These are phyloP conservation scores for Calonectria leucothoes DNA, from an alignment of 2,329 filamentous ascomycete species.

Conservation along the genomic window DNA sequence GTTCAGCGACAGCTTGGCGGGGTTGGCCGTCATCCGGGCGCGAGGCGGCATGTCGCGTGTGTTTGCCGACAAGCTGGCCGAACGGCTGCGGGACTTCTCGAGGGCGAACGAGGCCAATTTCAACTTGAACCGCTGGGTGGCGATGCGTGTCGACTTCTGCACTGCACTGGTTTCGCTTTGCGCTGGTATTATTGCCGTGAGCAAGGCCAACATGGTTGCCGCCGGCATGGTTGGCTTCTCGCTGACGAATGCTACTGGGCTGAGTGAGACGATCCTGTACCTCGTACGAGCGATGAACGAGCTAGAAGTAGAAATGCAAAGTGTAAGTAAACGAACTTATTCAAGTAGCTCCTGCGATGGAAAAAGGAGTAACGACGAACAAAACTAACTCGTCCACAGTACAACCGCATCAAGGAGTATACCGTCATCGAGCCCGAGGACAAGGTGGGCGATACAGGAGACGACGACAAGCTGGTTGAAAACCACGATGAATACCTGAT, in stretches of 20 bases:
- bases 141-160: conserved; percentile 64
- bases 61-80: conserved; percentile 61
- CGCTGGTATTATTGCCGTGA: conserved; percentile 64
- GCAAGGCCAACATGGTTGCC: conserved; percentile 56
- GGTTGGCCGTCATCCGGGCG: conserved; percentile 63
- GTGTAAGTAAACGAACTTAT: conserved; percentile 48
- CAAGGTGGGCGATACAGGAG: conserved; percentile 51
- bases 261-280: conserved; percentile 63
- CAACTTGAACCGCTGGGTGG: conserved; percentile 69
- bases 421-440: conserved; percentile 55
- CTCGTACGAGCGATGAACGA: conserved; percentile 66
- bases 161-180: conserved; percentile 63
- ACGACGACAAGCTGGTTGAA: conserved; percentile 48
- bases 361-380: conserved; percentile 20
- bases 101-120: conserved; percentile 61
- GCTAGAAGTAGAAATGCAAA: conserved; percentile 67
- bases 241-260: conserved; percentile 64
- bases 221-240: conserved; percentile 68
- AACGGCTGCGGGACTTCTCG: conserved; percentile 59
- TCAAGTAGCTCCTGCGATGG: background rate
- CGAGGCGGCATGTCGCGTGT: conserved; percentile 57
- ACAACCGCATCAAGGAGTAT: conserved; percentile 61
- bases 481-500: conserved; percentile 41
- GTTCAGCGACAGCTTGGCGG: conserved; percentile 64
- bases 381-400: conserved; percentile 44